Conservation (phyloP, 2,329 filamentous ascomycete species). For the Verticillium nubilum region DNA sequence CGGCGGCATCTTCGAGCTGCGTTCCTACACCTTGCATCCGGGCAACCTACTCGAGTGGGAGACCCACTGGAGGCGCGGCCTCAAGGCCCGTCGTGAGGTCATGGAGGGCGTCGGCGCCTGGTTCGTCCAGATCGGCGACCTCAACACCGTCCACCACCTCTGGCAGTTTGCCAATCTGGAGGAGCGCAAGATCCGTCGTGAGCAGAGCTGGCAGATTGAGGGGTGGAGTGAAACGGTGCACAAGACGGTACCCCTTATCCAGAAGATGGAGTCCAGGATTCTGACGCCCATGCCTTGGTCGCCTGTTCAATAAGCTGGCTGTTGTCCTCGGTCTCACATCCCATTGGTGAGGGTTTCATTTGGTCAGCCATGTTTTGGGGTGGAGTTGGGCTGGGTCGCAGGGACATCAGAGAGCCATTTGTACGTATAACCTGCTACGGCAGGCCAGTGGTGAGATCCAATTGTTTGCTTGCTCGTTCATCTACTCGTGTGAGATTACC, state of each 20-base stretch:
- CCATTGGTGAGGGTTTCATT: background rate
- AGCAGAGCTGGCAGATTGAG: conserved; percentile 92
- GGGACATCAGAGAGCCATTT: background rate
- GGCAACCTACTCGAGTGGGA: conserved; percentile 98
- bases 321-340: background rate
- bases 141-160: conserved; percentile 96
- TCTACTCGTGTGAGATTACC: background rate
- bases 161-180: conserved; percentile 99
- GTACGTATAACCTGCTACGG: background rate
- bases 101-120: conserved; percentile 98
- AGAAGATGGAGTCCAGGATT: conserved; percentile 92
- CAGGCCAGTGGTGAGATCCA: background rate
- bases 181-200: conserved; percentile 81
- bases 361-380: background rate
- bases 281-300: conserved; percentile 96
- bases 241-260: conserved; percentile 96
- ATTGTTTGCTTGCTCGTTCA: background rate
- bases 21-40: conserved; percentile 93
- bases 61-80: conserved; percentile 90
- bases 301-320: conserved; percentile 63
- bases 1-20: conserved; percentile 90
- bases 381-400: background rate
- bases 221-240: conserved; percentile 98
- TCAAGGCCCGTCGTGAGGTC: conserved; percentile 86
- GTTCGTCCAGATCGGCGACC: conserved; percentile 97